These are phyloP conservation scores for Boletus nobilissimus DNA, from an alignment of 1,284 basidiomycete genomes.

Conservation along the genomic window DNA sequence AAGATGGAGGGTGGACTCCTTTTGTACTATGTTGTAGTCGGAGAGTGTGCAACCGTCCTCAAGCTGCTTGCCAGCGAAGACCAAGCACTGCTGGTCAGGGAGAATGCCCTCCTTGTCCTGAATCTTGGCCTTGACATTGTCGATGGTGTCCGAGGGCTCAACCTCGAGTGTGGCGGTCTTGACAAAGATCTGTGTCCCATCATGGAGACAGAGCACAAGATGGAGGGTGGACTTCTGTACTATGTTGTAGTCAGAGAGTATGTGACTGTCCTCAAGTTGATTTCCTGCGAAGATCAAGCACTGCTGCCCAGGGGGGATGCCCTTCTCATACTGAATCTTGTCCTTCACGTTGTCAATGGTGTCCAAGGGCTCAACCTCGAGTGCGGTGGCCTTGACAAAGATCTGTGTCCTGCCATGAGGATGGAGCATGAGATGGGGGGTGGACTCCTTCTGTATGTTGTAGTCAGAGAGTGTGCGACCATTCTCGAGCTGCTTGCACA, in stretches of 20 bases:
- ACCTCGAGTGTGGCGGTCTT: no score
- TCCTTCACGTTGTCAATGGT: no score
- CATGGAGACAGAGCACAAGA: no score
- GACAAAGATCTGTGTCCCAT: no score
- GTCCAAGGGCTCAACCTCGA: no score
- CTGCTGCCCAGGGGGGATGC: neutral
- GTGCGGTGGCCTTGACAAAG: constrained; percentile 88
- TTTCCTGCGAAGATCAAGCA: neutral
- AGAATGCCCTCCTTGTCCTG: constrained; percentile 88
- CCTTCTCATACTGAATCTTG: neutral
- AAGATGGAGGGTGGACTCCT: no score
- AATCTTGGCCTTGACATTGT: constrained; percentile 79
- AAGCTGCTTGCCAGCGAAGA: no score
- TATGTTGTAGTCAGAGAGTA: neutral
- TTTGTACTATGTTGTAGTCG: no score
- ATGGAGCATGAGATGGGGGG: constrained; percentile 86
- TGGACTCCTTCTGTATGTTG: constrained; percentile 83
- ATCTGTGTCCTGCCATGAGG: constrained; percentile 92
- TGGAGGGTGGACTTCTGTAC: no score
- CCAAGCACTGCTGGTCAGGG: no score
- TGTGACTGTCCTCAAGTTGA: neutral
- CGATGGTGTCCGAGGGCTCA: no score
- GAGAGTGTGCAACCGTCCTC: no score
- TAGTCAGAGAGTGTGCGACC: constrained; percentile 85
- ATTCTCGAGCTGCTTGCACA: constrained; percentile 63